Percentiles rank a stretch among this genome's conserved stretches.
phyloP scores from a whole-genome alignment of 1,284 basidiomycete species.

The Malassezia arunalokei region DNA sequence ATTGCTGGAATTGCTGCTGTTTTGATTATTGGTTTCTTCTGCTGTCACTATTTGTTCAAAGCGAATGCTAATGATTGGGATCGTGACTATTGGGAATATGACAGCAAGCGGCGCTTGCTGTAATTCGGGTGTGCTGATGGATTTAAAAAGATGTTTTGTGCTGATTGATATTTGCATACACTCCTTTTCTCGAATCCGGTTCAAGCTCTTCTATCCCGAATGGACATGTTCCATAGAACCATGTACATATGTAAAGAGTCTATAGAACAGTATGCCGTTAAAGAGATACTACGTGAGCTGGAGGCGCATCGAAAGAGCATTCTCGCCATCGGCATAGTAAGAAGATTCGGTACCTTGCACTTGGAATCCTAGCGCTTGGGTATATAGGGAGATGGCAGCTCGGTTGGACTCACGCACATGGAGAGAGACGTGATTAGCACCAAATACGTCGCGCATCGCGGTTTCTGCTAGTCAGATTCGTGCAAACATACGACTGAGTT shows the following conservation, averaged over 20 bases:
- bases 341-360: slow-evolving; percentile 39
- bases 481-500: slow-evolving; percentile 37
- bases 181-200: neutral
- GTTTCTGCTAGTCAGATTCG: slow-evolving; percentile 21
- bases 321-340: slow-evolving; percentile 45
- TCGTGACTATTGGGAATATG: slow-evolving; percentile 16
- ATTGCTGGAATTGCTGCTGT: slow-evolving; percentile 7
- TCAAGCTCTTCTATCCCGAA: no score
- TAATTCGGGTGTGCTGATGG: neutral
- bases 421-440: slow-evolving; percentile 39
- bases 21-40: neutral
- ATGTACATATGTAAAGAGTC: no score
- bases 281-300: slow-evolving; percentile 16
- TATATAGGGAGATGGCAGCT: slow-evolving; percentile 42
- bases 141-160: neutral
- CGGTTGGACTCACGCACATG: slow-evolving; percentile 44
- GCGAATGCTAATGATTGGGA: slow-evolving; percentile 14
- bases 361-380: slow-evolving; percentile 41
- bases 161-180: neutral
- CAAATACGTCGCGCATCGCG: slow-evolving; percentile 43
- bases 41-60: slow-evolving; percentile 5
- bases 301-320: slow-evolving; percentile 41
- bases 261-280: neutral
- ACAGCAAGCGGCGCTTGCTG: slow-evolving; percentile 11
- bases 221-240: neutral